Base-by-base conservation (phyloP, 2,329 filamentous ascomycete species). In the Cordyceps cicadae region DNA sequence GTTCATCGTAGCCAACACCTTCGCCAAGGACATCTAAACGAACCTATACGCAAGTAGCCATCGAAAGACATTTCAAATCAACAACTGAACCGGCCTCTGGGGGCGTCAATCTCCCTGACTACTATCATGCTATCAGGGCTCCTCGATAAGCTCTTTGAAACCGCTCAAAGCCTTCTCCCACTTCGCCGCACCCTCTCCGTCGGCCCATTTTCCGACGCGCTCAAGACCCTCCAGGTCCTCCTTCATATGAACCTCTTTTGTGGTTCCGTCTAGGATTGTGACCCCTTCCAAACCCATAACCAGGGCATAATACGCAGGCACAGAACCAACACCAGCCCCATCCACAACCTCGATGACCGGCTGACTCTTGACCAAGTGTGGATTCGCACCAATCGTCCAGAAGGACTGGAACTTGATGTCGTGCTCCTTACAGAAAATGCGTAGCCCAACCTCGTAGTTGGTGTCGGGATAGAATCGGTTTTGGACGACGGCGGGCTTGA, bases 391-490 rank as follows among this genome's bases (percentile, higher is more conserved):
- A 61, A 84, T 66, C 0, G 79, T 82, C 79, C 81, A 83, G 66
- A 83, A 85, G 9, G 77, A 72, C 70, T 84, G 81, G 66, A 81
- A 83, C 15, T 73, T 66, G 61, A 81, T 75, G 11, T 66, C 69
- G 39, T 69, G 65, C 24, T 70, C 66, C n/a, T 74, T 71, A 61
- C 78, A 82, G 62, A 77, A 79, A 0, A 75, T 72, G 24, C 89
- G 81, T 17, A 92, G 71, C 0, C 75, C 73, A 0, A 75, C 73
- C 64, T 92, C 89, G 66, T 82, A 88, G 2, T 70, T 68, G 0
- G 84, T 87, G 2, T 75, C 72, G 1, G 75, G 72, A 68, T 87
- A 82, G 72, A 94, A 90, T 1, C 88, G 81, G 68, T 94, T 93
- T 74, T 94, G 90, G 5, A 92, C 86, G 1, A 92, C 80, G 1